These are phyloP conservation scores for Tausonia pullulans DNA, from an alignment of 1,284 basidiomycete genomes.

Conservation along the genomic window DNA sequence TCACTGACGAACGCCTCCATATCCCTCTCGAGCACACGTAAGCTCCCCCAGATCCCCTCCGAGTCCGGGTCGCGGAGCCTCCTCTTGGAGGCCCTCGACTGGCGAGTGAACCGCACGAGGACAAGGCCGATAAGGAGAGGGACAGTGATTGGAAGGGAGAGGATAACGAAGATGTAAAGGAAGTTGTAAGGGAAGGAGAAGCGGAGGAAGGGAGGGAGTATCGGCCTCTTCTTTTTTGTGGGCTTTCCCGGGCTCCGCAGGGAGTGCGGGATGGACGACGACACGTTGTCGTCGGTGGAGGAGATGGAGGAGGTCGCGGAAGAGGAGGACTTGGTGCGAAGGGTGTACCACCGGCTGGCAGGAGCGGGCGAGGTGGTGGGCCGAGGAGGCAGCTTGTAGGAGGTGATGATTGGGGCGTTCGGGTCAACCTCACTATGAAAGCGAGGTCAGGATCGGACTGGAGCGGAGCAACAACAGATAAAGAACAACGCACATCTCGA, in stretches of 20 bases:
- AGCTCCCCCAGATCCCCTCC: not conserved
- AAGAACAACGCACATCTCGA: slow-evolving; percentile 6
- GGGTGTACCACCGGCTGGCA: too few relatives aligned
- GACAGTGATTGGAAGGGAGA: not conserved
- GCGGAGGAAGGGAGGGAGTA: slow-evolving; percentile 7
- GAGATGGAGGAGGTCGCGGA: not conserved
- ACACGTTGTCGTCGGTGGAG: not conserved
- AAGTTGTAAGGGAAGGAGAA: slow-evolving; percentile 7
- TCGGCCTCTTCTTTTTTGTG: not conserved
- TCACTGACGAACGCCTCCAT: not conserved
- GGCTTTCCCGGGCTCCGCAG: not conserved
- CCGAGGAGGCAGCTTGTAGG: not conserved
- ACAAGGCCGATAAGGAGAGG: slow-evolving; percentile 3
- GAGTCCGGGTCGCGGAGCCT: not conserved
- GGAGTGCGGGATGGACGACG: not conserved
- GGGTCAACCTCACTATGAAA: not conserved
- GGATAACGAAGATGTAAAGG: not conserved
- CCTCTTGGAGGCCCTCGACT: not conserved
- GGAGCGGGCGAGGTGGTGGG: not conserved
- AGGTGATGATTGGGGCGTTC: not conserved
- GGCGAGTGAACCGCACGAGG: slow-evolving; percentile 1
- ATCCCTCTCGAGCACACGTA: slow-evolving; percentile 3
- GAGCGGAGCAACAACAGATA: not conserved
- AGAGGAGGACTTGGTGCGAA: not conserved
- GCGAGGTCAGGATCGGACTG: not conserved